A percentile compares a stretch with the other conserved stretches of the same genome.
phyloP scores from a whole-genome alignment of 495 filamentous ascomycete genomes.

The Paragyromitra xinjiangensis region DNA sequence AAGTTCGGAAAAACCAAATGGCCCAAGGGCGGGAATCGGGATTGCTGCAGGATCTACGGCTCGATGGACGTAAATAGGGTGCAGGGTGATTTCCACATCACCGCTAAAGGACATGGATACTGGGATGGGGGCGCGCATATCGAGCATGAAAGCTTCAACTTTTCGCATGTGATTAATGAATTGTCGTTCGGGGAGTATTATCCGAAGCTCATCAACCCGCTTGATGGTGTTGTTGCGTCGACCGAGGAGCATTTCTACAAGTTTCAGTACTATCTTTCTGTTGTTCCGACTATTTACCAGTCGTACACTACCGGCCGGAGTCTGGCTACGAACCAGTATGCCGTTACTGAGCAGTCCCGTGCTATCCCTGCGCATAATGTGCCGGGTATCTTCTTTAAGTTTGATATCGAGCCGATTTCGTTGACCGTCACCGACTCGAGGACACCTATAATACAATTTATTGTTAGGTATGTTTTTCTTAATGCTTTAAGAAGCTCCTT shows the following conservation, averaged over 20 bases:
- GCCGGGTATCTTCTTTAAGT: constrained; percentile 98
- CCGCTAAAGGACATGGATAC: constrained; percentile 93
- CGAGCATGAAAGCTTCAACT: constrained; percentile 90
- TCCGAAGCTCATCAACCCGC: constrained; percentile 89
- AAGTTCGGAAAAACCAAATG: constrained; percentile 77
- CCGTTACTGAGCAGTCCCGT: constrained; percentile 84
- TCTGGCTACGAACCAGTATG: constrained; percentile 97
- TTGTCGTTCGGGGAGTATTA: constrained; percentile 97
- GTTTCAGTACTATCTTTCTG: constrained; percentile 97
- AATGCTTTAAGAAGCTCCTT: not conserved
- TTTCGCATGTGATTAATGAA: constrained; percentile 95
- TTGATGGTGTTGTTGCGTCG: constrained; percentile 84
- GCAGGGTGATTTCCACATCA: constrained; percentile 98
- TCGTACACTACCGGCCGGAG: constrained; percentile 68
- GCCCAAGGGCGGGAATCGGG: constrained; percentile 64
- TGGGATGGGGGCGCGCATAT: constrained; percentile 79
- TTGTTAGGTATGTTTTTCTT: constrained; percentile 70
- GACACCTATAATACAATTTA: constrained; percentile 73
- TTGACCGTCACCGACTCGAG: constrained; percentile 84
- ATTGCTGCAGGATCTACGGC: constrained; percentile 87
- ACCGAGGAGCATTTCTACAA: constrained; percentile 84
- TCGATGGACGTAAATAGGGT: constrained; percentile 93
- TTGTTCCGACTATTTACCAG: constrained; percentile 92
- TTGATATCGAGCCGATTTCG: constrained; percentile 96
- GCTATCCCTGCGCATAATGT: constrained; percentile 73